A percentile compares a stretch with the other conserved stretches of the same genome.
phyloP scores from a whole-genome alignment of 2,329 filamentous ascomycete species.

The Beauveria varroae region DNA sequence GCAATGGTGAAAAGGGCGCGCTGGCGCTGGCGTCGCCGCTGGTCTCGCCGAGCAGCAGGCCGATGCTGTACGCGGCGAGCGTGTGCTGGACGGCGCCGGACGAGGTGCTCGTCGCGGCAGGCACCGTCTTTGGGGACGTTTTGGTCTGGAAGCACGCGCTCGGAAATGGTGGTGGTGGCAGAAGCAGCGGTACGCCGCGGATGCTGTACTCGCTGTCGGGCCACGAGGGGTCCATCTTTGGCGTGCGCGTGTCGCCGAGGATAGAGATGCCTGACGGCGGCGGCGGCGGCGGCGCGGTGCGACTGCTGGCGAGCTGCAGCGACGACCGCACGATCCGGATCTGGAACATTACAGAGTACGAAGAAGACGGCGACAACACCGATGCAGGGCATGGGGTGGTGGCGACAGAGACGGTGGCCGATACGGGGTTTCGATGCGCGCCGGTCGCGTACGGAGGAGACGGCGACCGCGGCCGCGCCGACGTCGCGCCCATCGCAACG shows the following conservation, averaged over 20 bases:
- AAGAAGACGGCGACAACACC: background rate
- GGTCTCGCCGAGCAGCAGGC: constrained; percentile 49
- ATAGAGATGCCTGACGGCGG: constrained; percentile 33
- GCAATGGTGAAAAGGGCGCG: constrained; percentile 21
- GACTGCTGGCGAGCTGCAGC: constrained; percentile 84
- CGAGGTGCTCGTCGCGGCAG: constrained; percentile 69
- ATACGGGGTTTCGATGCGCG: constrained; percentile 54
- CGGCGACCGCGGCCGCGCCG: constrained; percentile 9
- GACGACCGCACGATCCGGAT: constrained; percentile 86
- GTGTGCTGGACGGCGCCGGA: constrained; percentile 52
- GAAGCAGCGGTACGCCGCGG: constrained; percentile 24
- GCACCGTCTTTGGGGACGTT: constrained; percentile 92
- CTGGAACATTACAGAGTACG: constrained; percentile 68
- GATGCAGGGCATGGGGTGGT: constrained; percentile 12
- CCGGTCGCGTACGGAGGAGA: constrained; percentile 18
- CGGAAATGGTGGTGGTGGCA: constrained; percentile 5
- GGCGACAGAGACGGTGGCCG: constrained; percentile 22
- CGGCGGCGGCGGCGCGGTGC: constrained; percentile 32
- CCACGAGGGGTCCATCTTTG: constrained; percentile 92
- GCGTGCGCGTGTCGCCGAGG: constrained; percentile 66
- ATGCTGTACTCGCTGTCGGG: constrained; percentile 50
- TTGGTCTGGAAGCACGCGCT: constrained; percentile 70
- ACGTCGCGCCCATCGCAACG: constrained; percentile 50
- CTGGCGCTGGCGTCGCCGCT: constrained; percentile 48
- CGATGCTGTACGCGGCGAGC: constrained; percentile 81